Percentiles rank a stretch among this genome's conserved stretches.
Evolutionary conservation across 2,329 filamentous ascomycete species (phyloP).

Genomic region (Pseudopyrenochaeta lycopersici): DNA sequence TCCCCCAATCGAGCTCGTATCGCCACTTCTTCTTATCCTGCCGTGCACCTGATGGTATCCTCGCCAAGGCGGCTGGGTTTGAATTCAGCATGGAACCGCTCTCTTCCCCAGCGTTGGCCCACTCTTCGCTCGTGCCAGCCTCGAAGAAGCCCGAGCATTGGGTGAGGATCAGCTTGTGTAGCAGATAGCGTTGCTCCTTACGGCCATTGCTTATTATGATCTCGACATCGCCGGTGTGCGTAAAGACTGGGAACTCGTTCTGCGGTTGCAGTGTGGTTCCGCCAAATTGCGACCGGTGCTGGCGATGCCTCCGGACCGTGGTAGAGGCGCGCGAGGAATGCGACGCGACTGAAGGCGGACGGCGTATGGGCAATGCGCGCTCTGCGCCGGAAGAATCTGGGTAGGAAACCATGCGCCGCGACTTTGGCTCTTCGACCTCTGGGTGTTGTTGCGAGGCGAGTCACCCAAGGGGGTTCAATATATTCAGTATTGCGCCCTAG

Average conservation of each 20-base stretch:
- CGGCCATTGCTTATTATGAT: conserved; percentile 76
- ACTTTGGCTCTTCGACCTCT: conserved; percentile 10
- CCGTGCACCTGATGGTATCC: conserved; percentile 51
- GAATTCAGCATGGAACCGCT: conserved; percentile 28
- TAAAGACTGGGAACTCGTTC: conserved; percentile 94
- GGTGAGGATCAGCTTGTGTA: conserved; percentile 86
- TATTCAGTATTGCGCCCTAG: conserved; percentile 5
- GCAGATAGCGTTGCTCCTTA: conserved; percentile 82
- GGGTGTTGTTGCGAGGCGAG: conserved; percentile 3
- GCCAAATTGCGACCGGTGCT: conserved; percentile 83
- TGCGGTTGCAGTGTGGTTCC: conserved; percentile 72
- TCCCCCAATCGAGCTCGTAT: conserved; percentile 85
- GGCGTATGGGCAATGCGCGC: conserved; percentile 67
- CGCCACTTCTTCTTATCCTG: conserved; percentile 74
- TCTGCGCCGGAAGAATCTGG: conserved; percentile 62
- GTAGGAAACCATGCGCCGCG: conserved; percentile 68
- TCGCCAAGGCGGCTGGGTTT: conserved; percentile 46
- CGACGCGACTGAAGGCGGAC: conserved; percentile 70
- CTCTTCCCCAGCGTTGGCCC: conserved; percentile 63
- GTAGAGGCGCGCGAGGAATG: conserved; percentile 61
- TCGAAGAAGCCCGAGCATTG: conserved; percentile 96
- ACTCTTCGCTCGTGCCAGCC: conserved; percentile 81
- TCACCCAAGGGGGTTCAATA: background rate
- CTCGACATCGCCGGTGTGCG: conserved; percentile 90
- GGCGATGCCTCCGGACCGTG: conserved; percentile 72